Evolutionary conservation across 2,329 filamentous ascomycete genomes (phyloP).

Genomic region (Raffaelea arxii): DNA sequence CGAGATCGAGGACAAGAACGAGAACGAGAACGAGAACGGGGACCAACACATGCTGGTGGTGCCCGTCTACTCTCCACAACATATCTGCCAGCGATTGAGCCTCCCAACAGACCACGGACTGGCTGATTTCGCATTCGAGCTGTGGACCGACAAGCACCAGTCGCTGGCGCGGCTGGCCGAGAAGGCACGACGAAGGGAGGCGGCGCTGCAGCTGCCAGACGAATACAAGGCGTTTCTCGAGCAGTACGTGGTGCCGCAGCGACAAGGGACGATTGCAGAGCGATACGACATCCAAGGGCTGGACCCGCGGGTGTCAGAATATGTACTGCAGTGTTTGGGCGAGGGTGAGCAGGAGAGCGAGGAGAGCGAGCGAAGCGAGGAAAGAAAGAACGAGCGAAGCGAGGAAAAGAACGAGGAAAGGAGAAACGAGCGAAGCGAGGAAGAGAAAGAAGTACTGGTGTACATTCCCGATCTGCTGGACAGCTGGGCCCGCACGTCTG

Average conservation of each 20-base stretch:
- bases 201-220: conserved; percentile 6
- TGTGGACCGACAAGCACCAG: conserved; percentile 17
- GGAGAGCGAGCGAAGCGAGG: conserved; percentile 8
- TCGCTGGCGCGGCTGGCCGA: conserved; percentile 15
- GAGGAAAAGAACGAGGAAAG: conserved; percentile 17
- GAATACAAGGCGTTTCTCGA: conserved; percentile 18
- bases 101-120: conserved; percentile 16
- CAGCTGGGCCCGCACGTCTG: conserved; percentile 24
- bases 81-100: conserved; percentile 17
- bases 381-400: not conserved
- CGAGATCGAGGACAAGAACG: conserved; percentile 17
- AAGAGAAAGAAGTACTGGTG: conserved; percentile 23
- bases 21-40: not conserved
- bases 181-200: conserved; percentile 12
- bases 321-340: conserved; percentile 15
- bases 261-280: not conserved
- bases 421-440: not conserved
- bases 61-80: conserved; percentile 13
- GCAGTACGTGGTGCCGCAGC: conserved; percentile 12
- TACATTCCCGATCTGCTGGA: conserved; percentile 32
- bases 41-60: conserved; percentile 9
- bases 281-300: conserved; percentile 8
- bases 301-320: conserved; percentile 19
- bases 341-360: not conserved
- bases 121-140: conserved; percentile 21